These are phyloP conservation scores for Thermoascus crustaceus DNA, from an alignment of 2,329 filamentous ascomycete genomes.

Conservation along the genomic window DNA sequence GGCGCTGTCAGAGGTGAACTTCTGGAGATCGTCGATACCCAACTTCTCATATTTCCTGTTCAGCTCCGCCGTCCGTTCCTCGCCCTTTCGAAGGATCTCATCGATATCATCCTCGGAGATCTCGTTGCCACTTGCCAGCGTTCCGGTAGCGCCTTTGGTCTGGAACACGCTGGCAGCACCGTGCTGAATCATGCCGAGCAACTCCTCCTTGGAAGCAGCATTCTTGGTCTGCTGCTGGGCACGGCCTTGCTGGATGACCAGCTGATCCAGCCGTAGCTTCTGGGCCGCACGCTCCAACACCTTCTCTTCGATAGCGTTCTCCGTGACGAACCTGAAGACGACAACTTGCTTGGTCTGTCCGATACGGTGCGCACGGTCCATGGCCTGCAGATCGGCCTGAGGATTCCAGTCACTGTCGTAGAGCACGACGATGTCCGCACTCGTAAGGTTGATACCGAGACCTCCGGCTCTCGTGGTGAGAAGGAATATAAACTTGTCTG, in stretches of 20 bases:
- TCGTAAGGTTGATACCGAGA: slow-evolving; percentile 91
- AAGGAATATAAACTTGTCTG: slow-evolving; percentile 94
- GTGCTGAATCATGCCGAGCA: slow-evolving; percentile 97
- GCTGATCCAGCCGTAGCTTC: slow-evolving; percentile 89
- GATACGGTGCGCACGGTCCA: slow-evolving; percentile 97
- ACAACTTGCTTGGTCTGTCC: slow-evolving; percentile 97
- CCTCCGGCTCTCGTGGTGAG: slow-evolving; percentile 93
- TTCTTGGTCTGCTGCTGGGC: slow-evolving; percentile 85
- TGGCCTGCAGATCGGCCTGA: slow-evolving; percentile 94
- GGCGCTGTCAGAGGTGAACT: slow-evolving; percentile 93
- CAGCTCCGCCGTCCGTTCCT: slow-evolving; percentile 78
- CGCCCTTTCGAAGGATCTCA: slow-evolving; percentile 73
- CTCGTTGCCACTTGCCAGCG: slow-evolving; percentile 52
- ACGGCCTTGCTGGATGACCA: slow-evolving; percentile 96
- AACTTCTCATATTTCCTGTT: slow-evolving; percentile 95
- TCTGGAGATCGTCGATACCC: slow-evolving; percentile 92
- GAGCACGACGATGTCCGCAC: slow-evolving; percentile 88
- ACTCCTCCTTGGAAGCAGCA: slow-evolving; percentile 89
- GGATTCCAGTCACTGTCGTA: slow-evolving; percentile 99
- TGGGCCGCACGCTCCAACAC: slow-evolving; percentile 93
- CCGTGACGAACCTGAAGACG: slow-evolving; percentile 94
- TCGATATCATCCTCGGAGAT: slow-evolving; percentile 89
- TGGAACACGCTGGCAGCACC: slow-evolving; percentile 93
- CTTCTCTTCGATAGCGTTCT: slow-evolving; percentile 98
- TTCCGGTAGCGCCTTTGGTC: slow-evolving; percentile 57